Evolutionary conservation across 495 filamentous ascomycete genomes (phyloP), one percentile per base, ranked within the genome.

Genomic region (Chaetomidium leptoderma): DNA sequence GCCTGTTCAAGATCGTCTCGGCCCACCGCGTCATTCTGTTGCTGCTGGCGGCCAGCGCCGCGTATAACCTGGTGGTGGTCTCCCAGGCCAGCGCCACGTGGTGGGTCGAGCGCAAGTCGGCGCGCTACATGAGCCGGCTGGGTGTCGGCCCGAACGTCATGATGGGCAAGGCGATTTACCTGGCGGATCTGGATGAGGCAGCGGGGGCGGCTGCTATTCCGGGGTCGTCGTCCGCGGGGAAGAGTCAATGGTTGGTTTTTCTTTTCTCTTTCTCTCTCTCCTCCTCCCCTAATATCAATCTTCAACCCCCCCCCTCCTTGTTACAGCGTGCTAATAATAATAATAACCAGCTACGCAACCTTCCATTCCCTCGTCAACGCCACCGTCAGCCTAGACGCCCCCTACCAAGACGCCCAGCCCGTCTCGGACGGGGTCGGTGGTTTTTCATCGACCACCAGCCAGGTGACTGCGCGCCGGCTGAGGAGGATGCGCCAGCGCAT

Each of bases 91-190:
- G 78, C 17, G 84, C 82, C 58, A 76, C 80, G 7, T 97, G 90
- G 90, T 97, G 89, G 89, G 79, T 80, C 37, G 93, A 97, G 72
- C 81, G 89, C 42, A 86, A 82, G 49, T 90, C 92, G 11, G 81
- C 76, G 2, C 83, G 77, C 42, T 95, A 91, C 71, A 89, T 98
- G 88, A 72, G 76, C 27, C 76, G 84, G 16, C 72, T 97, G 16
- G 92, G 93, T 9, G 85, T 97, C 8, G 79, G 81, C 16, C 88
- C 90, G 17, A 86, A 92, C 59, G 63, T 80, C 33, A 81, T 86
- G 53, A 92, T 97, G 90, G 86, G 83, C 71, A 89, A 86, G 71
- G 83, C 89, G 4, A 83, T 98, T 40, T 96, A 90, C 61, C 69
- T 98, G 50, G 75, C 75, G 59, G 92, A 97, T 68, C 76, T 98